A percentile compares a stretch with the other conserved stretches of the same genome.
These are phyloP conservation scores for Alternaria rosae DNA, from an alignment of 2,329 filamentous ascomycete genomes.

Conservation along the genomic window DNA sequence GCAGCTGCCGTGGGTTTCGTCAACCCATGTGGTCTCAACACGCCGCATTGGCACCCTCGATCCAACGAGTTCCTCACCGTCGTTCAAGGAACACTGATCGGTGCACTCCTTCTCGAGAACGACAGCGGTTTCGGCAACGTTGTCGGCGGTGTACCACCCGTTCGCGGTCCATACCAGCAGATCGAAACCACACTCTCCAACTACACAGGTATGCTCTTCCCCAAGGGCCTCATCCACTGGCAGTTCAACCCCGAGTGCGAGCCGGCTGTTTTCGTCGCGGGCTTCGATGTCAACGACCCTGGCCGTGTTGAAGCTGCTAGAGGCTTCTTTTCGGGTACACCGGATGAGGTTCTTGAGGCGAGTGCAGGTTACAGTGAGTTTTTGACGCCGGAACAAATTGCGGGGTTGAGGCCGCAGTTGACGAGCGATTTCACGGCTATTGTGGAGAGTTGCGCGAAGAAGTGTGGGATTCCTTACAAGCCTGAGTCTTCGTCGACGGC, in stretches of 20 bases:
- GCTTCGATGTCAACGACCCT: conserved; percentile 49
- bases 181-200: conserved; percentile 45
- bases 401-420: conserved; percentile 17
- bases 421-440: conserved; percentile 26
- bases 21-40: conserved; percentile 60
- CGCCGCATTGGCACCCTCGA: conserved; percentile 52
- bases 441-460: conserved; percentile 29
- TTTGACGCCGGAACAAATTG: conserved; percentile 23
- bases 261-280: conserved; percentile 49
- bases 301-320: conserved; percentile 42
- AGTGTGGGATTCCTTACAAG: conserved; percentile 25
- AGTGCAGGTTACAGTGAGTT: conserved; percentile 25
- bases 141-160: conserved; percentile 24
- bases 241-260: conserved; percentile 54
- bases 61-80: conserved; percentile 52
- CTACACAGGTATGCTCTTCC: conserved; percentile 52
- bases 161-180: conserved; percentile 31
- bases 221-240: conserved; percentile 52
- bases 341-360: conserved; percentile 27
- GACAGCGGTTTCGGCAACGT: conserved; percentile 30
- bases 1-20: conserved; percentile 63
- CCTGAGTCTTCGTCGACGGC: not conserved
- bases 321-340: conserved; percentile 39
- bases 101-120: conserved; percentile 51
- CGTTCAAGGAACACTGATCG: conserved; percentile 44